Evolutionary conservation across 169 alveolate species (phyloP).

Genomic region (Plasmodium knowlesi): DNA sequence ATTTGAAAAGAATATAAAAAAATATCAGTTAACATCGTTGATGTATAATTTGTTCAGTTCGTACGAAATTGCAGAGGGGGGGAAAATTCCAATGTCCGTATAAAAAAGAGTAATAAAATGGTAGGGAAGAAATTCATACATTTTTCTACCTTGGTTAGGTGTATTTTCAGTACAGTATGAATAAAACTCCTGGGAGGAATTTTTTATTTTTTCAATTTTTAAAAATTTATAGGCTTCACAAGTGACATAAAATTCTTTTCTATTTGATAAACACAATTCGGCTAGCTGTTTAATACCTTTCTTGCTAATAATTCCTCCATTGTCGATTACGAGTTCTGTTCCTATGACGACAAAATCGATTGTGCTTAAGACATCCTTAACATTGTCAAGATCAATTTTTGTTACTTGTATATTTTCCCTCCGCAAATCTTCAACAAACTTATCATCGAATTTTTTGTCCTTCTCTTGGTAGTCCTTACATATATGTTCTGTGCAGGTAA

Average conservation of each 20-base stretch:
- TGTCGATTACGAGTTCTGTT: slow-evolving; percentile 66
- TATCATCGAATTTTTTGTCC: slow-evolving; percentile 54
- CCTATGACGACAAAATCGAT: slow-evolving; percentile 68
- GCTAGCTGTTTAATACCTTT: slow-evolving; percentile 49
- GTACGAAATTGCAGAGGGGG: slow-evolving; percentile 57
- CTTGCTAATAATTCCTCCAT: slow-evolving; percentile 66
- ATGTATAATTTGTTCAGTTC: slow-evolving; percentile 53
- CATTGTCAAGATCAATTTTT: slow-evolving; percentile 19
- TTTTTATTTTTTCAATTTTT: slow-evolving; percentile 47
- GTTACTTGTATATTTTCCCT: slow-evolving; percentile 45
- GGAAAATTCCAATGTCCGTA: slow-evolving; percentile 67
- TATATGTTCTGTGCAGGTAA: slow-evolving; percentile 29
- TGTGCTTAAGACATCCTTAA: slow-evolving; percentile 37
- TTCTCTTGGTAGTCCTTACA: slow-evolving; percentile 23
- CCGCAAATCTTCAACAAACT: slow-evolving; percentile 37
- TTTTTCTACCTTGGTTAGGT: background rate
- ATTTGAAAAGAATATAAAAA: background rate
- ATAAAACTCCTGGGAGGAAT: slow-evolving; percentile 23
- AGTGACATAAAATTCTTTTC: slow-evolving; percentile 61
- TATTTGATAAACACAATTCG: slow-evolving; percentile 56
- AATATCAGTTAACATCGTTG: background rate
- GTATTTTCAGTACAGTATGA: slow-evolving; percentile 41
- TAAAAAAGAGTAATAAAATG: slow-evolving; percentile 68
- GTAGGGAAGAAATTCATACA: slow-evolving; percentile 65
- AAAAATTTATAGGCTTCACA: slow-evolving; percentile 69